A percentile compares a stretch with the other conserved stretches of the same genome.
These are phyloP conservation scores for Irpex rosettiformis DNA, from an alignment of 1,284 basidiomycete species.

Conservation along the genomic window DNA sequence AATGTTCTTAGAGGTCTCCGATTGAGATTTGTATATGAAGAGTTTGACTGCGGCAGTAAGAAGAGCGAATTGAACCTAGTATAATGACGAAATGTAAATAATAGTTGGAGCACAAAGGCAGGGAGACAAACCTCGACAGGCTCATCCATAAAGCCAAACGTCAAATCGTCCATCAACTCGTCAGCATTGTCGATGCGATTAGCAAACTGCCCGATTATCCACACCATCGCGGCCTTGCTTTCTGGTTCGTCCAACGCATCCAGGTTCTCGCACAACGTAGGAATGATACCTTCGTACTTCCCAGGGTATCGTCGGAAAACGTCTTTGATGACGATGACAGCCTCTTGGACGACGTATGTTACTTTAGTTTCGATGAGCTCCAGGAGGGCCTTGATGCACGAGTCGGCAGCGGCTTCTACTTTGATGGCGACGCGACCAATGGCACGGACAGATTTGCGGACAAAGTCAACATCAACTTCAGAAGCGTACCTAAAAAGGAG, in stretches of 20 bases:
- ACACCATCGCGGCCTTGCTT: slow-evolving; percentile 95
- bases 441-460: slow-evolving; percentile 94
- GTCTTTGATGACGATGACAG: slow-evolving; percentile 96
- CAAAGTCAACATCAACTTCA: slow-evolving; percentile 98
- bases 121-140: slow-evolving; percentile 75
- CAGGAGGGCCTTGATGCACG: slow-evolving; percentile 87
- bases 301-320: slow-evolving; percentile 98
- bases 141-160: slow-evolving; percentile 93
- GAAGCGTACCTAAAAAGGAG: slow-evolving; percentile 78
- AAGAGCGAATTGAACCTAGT: slow-evolving; percentile 95
- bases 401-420: slow-evolving; percentile 86
- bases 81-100: too few species aligned
- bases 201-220: slow-evolving; percentile 98
- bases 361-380: slow-evolving; percentile 92
- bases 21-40: slow-evolving; percentile 88
- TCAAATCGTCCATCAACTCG: slow-evolving; percentile 90
- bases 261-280: slow-evolving; percentile 88
- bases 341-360: slow-evolving; percentile 96
- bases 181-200: slow-evolving; percentile 96
- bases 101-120: background rate
- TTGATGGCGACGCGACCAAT: slow-evolving; percentile 98
- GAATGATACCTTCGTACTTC: slow-evolving; percentile 94
- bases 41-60: slow-evolving; percentile 96
- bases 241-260: slow-evolving; percentile 94
- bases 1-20: slow-evolving; percentile 84